phyloP scores from a whole-genome alignment of 306 rosid species.

The Adenanthera pavonina region DNA sequence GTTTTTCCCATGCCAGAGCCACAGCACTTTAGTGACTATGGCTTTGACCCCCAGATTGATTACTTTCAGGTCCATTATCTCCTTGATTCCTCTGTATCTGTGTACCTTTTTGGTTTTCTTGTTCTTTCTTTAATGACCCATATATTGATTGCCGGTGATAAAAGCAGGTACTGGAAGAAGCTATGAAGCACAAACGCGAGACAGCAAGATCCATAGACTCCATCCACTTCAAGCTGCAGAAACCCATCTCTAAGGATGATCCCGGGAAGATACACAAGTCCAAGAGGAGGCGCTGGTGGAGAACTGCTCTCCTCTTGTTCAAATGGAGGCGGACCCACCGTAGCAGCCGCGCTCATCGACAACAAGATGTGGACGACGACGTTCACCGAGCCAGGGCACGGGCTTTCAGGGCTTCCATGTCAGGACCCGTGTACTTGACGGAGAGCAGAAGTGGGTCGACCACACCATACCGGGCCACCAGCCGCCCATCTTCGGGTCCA shows the following conservation, averaged over 20 bases:
- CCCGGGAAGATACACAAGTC: conserved; percentile 55
- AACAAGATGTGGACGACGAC: conserved; percentile 20
- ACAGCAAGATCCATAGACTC: conserved; percentile 76
- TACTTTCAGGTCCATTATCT: conserved; percentile 71
- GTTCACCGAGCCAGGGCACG: conserved; percentile 82
- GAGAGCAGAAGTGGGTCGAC: conserved; percentile 76
- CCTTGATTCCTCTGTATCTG: not conserved
- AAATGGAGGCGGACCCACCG: conserved; percentile 62
- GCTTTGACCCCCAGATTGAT: conserved; percentile 92
- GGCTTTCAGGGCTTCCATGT: conserved; percentile 73
- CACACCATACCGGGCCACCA: conserved; percentile 60
- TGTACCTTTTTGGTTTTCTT: too few species aligned
- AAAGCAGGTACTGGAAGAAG: conserved; percentile 82
- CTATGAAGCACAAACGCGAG: conserved; percentile 78
- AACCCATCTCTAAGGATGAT: conserved; percentile 79
- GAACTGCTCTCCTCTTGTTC: conserved; percentile 71
- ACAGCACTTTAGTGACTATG: conserved; percentile 94
- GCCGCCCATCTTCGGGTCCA: conserved; percentile 71
- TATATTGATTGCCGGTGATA: not conserved
- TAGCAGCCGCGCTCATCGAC: not conserved
- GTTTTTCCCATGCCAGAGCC: conserved; percentile 83
- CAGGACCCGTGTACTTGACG: conserved; percentile 83
- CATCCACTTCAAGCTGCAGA: conserved; percentile 86
- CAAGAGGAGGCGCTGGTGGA: conserved; percentile 91
- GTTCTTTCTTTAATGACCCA: not conserved